Evolutionary conservation across 352 stramenopile genomes (phyloP).

Genomic region (Pythium aphanidermatum): DNA sequence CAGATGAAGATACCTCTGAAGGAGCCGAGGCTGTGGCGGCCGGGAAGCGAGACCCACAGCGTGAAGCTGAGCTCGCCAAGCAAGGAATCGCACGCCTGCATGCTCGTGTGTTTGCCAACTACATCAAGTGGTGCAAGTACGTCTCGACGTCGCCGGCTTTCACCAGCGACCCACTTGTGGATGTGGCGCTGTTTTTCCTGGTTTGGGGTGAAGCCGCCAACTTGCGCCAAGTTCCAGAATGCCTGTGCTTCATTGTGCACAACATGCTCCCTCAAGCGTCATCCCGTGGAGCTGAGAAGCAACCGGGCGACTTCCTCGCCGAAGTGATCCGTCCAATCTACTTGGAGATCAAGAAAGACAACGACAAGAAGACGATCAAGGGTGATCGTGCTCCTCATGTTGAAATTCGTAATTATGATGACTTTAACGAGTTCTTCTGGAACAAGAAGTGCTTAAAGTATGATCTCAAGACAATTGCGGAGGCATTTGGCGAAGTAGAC

Average conservation of each 20-base stretch:
- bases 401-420: conserved; percentile 83
- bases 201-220: conserved; percentile 84
- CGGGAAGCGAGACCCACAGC: conserved; percentile 47
- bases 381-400: conserved; percentile 54
- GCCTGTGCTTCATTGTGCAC: conserved; percentile 74
- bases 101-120: conserved; percentile 72
- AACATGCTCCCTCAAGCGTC: conserved; percentile 58
- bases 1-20: conserved; percentile 32
- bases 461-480: conserved; percentile 49
- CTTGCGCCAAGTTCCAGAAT: conserved; percentile 71
- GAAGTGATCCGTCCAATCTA: conserved; percentile 80
- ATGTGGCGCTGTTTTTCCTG: conserved; percentile 80
- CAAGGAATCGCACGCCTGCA: conserved; percentile 74
- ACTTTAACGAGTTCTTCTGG: conserved; percentile 89
- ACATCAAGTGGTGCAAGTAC: conserved; percentile 87
- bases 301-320: conserved; percentile 60
- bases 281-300: conserved; percentile 50
- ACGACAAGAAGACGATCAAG: conserved; percentile 82
- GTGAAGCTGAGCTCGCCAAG: conserved; percentile 61
- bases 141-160: conserved; percentile 66
- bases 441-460: conserved; percentile 81
- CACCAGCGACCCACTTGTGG: conserved; percentile 62
- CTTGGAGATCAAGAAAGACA: conserved; percentile 74
- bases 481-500: conserved; percentile 64
- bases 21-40: conserved; percentile 23